phyloP scores from a whole-genome alignment of 495 filamentous ascomycete species.

The Penicillium maclennaniae region DNA sequence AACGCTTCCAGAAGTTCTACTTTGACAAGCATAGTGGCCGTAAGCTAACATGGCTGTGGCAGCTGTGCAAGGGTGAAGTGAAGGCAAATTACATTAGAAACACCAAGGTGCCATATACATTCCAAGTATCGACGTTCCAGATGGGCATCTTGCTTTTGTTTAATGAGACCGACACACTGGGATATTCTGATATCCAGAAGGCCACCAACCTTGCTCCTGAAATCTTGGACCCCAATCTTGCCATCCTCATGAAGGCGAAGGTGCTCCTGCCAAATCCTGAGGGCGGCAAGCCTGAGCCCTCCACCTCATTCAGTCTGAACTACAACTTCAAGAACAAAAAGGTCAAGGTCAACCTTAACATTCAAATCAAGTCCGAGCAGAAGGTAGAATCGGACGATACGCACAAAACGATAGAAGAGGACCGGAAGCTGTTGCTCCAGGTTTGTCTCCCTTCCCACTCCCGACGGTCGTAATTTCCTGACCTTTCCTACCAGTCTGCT shows the following conservation, averaged over 20 bases:
- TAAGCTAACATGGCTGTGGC: conserved; percentile 97
- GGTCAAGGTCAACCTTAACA: conserved; percentile 92
- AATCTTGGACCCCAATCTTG: conserved; percentile 77
- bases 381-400: conserved; percentile 96
- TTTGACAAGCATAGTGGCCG: conserved; percentile 92
- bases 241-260: conserved; percentile 85
- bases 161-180: conserved; percentile 82
- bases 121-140: conserved; percentile 95
- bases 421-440: conserved; percentile 93
- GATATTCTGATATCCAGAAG: conserved; percentile 80
- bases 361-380: conserved; percentile 87
- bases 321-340: conserved; percentile 97
- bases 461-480: conserved; percentile 19
- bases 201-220: conserved; percentile 76
- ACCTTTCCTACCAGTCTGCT: conserved; percentile 63
- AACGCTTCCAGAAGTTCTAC: conserved; percentile 88
- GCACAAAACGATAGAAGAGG: conserved; percentile 99
- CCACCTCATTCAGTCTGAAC: conserved; percentile 76
- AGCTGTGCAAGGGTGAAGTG: conserved; percentile 95
- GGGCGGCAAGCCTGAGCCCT: conserved; percentile 68
- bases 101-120: conserved; percentile 88
- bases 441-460: conserved; percentile 50
- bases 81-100: conserved; percentile 88
- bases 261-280: conserved; percentile 69
- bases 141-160: conserved; percentile 97